Evolutionary conservation across 768 basidiomycete species (phyloP), one percentile per base, ranked within the genome.

Genomic region (Tulasnella sp.): DNA sequence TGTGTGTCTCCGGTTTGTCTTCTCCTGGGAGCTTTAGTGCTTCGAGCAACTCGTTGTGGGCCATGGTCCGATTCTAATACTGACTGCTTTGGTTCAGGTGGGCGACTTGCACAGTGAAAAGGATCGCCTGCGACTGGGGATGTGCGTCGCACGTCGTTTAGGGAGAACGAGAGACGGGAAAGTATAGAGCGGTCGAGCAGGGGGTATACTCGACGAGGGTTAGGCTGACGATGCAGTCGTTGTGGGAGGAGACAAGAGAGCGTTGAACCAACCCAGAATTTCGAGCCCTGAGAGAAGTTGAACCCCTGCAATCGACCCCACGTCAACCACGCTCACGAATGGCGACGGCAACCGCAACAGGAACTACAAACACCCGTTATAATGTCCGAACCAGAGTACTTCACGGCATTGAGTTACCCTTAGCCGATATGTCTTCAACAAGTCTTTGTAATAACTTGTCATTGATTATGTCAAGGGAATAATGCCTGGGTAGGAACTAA

Each of bases 31-130:
- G 42, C 18, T 28, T 20, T 31, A 73, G 72, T 37, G 72, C 72
- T 24, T 73, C 37, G 24, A 73, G 72, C 20, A 73, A 8, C 42
- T 73, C 72, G 72, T 73, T 73, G 72, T 73, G 72, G 72, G 72
- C 72, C 72, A 73, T 73, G 54, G 54, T 54, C 54, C n/a, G 54
- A 54, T 54, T 54, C 54, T 54, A 54, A n/a, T 54, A 54, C 24
- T n/a, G 9, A 54, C 54, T 54, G 54, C 24, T n/a, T 54, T n/a
- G 24, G 54, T 54, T 54, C 54, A 54, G 11, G 54, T 54, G 54
- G 54, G 54, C 24, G 24, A 54, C 54, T 54, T 54, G 54, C 54
- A 54, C 54, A 12, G n/a, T 54, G 54, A 54, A 54, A n/a, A 24
- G 16, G 54, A 54, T 54, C 54, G 54, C 54, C 54, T 54, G 54